Evolutionary conservation across 177 flowering plant species (phyloP), one percentile per base, ranked within the genome.

Genomic region (Tripterygium wilfordii): DNA sequence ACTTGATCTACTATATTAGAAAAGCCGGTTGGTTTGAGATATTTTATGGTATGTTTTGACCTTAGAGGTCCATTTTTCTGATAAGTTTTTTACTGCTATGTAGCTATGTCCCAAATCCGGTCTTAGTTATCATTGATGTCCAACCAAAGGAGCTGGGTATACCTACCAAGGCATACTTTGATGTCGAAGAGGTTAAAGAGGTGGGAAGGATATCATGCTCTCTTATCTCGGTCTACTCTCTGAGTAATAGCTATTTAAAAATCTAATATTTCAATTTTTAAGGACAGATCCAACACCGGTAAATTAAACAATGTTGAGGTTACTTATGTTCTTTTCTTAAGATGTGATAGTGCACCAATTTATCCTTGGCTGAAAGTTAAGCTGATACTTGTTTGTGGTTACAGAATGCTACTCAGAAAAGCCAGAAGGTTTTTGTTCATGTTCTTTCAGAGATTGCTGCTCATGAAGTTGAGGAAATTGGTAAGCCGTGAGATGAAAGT

Each of bases 391-490:
- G n/a, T n/a, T n/a, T 66, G 60, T 66, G 60, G 16, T 66, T 38
- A 45, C 89, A 89, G 97, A 94, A 94, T 75, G 97, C 99, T 8
- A 94, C 99, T 36, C 90, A 94, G 62, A 94, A 94, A 62, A 94
- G 97, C 74, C 97, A 94, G 66, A 89, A 89, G 66, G 89, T 94
- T 6, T 94, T 94, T 68, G 96, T 79, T 6, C 99, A 89, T 38
- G 95, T 89, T 10, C 86, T 80, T 37, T 89, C 99, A 17, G 99
- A 89, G 71, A 89, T 94, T 60, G 97, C 95, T 52, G 99, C 99
- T 54, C 99, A 94, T 69, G 99, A 94, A 64, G 99, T 94, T 23
- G 99, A 94, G 75, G 99, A 94, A 75, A 94, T 94, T 41, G 97
- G 97, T 89, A 74, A 20, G 69, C 28, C 37, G 10, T 52, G 35